A percentile compares a stretch with the other conserved stretches of the same genome.
Evolutionary conservation across 2,329 filamentous ascomycete species (phyloP).

Genomic region (Alternaria dauci): DNA sequence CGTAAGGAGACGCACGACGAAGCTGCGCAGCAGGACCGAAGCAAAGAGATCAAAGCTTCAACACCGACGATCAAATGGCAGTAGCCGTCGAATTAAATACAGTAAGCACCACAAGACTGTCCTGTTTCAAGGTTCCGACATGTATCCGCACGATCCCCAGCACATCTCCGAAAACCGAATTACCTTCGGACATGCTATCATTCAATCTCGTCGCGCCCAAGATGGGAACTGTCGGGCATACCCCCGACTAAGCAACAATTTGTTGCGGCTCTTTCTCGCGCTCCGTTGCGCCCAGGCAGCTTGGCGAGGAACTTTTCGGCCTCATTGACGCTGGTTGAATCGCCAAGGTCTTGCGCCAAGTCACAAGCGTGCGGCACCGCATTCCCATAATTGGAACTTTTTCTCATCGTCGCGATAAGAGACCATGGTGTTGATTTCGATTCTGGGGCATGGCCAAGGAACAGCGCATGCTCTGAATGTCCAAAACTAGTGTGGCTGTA

Average conservation of each 20-base stretch:
- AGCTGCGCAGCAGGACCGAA: not conserved
- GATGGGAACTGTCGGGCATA: not conserved
- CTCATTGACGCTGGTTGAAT: slow-evolving; percentile 7
- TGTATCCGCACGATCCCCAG: not conserved
- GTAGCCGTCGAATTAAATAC: slow-evolving; percentile 2
- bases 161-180: slow-evolving; percentile 1
- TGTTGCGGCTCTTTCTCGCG: slow-evolving; percentile 8
- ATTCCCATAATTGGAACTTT: slow-evolving; percentile 1
- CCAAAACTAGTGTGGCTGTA: not conserved
- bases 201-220: not conserved
- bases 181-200: not conserved
- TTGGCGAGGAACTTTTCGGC: slow-evolving; percentile 5
- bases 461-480: not conserved
- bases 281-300: slow-evolving; percentile 1
- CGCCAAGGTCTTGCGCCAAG: slow-evolving; percentile 1
- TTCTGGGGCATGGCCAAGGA: not conserved
- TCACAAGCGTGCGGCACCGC: slow-evolving; percentile 4
- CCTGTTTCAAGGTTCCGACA: not conserved
- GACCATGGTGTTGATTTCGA: not conserved
- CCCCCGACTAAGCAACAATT: not conserved
- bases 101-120: not conserved
- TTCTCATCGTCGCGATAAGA: slow-evolving; percentile 1
- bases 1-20: not conserved
- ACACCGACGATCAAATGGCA: not conserved
- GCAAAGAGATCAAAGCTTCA: not conserved